Conservation (phyloP, 2,329 filamentous ascomycete species). For the Sclerotinia borealis region DNA sequence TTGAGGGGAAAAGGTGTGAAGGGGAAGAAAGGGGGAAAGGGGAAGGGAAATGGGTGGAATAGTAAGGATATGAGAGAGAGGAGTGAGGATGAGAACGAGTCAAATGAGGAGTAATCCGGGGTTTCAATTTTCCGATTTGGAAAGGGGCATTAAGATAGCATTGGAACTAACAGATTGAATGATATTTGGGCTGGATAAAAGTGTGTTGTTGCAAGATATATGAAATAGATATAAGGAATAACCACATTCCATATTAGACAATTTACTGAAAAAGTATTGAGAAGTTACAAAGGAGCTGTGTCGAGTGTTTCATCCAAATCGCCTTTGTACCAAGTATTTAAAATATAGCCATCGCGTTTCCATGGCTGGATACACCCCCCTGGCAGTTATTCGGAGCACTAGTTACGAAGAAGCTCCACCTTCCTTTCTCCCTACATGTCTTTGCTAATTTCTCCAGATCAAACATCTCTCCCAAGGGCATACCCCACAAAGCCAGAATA, state of each 20-base stretch:
- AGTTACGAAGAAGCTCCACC: conserved; percentile 33
- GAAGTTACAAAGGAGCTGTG: too few species aligned
- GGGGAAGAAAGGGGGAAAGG: conserved; percentile 32
- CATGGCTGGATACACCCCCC: conserved; percentile 44
- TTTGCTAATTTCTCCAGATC: conserved; percentile 31
- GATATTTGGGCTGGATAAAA: too few species aligned
- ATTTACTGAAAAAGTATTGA: not conserved
- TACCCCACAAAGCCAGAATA: conserved; percentile 31
- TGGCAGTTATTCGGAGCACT: conserved; percentile 37
- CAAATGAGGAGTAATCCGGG: conserved; percentile 1
- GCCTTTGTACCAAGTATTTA: conserved; percentile 5
- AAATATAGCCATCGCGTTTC: conserved; percentile 43
- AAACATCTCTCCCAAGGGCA: conserved; percentile 33
- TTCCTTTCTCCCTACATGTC: conserved; percentile 27
- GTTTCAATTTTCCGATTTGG: too few species aligned
- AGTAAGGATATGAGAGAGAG: conserved; percentile 29
- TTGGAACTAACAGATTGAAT: not conserved
- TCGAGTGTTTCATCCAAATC: not conserved
- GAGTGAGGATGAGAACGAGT: conserved; percentile 26
- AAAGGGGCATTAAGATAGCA: not conserved
- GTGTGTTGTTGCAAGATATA: too few species aligned
- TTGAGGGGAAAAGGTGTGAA: conserved; percentile 39
- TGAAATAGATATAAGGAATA: not conserved
- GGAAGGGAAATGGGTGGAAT: conserved; percentile 34
- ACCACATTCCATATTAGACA: not conserved